Percentiles rank a stretch among this genome's conserved stretches.
Evolutionary conservation across 768 basidiomycete genomes (phyloP).

Genomic region (Gloeostereum incarnatum): DNA sequence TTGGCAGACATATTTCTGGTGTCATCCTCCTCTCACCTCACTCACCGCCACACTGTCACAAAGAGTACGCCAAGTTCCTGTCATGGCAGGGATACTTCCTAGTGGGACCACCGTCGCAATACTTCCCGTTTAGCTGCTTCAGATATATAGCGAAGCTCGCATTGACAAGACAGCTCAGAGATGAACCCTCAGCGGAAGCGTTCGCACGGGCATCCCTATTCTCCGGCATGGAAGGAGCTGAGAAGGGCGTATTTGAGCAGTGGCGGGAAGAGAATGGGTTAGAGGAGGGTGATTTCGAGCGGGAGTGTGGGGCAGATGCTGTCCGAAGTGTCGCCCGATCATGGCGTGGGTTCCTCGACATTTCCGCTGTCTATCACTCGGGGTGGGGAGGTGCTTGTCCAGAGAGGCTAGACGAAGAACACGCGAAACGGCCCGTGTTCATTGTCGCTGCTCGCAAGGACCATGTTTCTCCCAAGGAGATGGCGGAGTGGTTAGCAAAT

Average conservation of each 20-base stretch:
- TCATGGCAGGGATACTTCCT: slow-evolving; percentile 36
- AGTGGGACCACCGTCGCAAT: slow-evolving; percentile 32
- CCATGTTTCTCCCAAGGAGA: slow-evolving; percentile 25
- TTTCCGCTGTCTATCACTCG: slow-evolving; percentile 30
- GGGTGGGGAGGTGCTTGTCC: slow-evolving; percentile 42
- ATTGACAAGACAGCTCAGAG: slow-evolving; percentile 25
- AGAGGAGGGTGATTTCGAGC: slow-evolving; percentile 33
- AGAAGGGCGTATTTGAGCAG: slow-evolving; percentile 23
- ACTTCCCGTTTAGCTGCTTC: slow-evolving; percentile 30
- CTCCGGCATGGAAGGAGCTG: slow-evolving; percentile 25
- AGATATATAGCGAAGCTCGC: slow-evolving; percentile 19
- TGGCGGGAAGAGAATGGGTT: slow-evolving; percentile 32
- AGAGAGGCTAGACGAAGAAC: slow-evolving; percentile 30
- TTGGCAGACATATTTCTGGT: slow-evolving; percentile 33
- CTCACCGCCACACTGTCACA: slow-evolving; percentile 38
- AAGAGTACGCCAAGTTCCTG: slow-evolving; percentile 33
- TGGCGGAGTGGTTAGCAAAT: slow-evolving; percentile 40
- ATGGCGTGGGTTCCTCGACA: slow-evolving; percentile 44
- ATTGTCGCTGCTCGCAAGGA: slow-evolving; percentile 35
- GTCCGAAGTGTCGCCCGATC: slow-evolving; percentile 36
- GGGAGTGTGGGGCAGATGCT: slow-evolving; percentile 28
- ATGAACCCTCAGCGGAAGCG: slow-evolving; percentile 27
- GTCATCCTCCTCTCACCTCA: slow-evolving; percentile 37
- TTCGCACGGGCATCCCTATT: slow-evolving; percentile 29
- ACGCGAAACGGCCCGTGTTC: slow-evolving; percentile 33